These are phyloP conservation scores for Sesbania bispinosa DNA, from an alignment of 306 rosid genomes.

Conservation along the genomic window DNA sequence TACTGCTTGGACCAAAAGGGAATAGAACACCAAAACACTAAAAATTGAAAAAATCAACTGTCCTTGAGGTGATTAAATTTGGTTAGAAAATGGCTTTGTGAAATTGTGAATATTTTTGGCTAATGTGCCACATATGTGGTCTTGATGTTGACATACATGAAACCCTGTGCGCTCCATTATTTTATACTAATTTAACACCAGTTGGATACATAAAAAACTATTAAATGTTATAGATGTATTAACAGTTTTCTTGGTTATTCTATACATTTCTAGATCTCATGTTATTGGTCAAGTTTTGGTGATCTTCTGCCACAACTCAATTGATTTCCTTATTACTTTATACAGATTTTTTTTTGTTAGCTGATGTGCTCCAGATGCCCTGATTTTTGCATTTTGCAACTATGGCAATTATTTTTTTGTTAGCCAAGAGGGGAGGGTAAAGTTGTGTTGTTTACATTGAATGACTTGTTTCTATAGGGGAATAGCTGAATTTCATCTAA, in stretches of 20 bases:
- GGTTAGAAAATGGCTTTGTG: neutral
- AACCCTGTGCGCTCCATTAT: neutral
- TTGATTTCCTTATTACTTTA: neutral
- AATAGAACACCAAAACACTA: neutral
- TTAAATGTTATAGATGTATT: neutral
- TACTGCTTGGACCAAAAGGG: neutral
- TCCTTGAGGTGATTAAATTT: neutral
- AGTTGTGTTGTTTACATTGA: neutral
- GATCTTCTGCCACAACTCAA: neutral
- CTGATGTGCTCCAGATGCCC: neutral
- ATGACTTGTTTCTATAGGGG: neutral
- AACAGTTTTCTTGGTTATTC: neutral
- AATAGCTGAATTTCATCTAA: neutral
- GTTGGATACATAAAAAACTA: neutral
- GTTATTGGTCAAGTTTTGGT: neutral
- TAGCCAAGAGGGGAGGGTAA: neutral
- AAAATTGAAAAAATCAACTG: neutral
- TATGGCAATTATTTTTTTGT: neutral
- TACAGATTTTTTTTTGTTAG: neutral
- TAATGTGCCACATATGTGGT: neutral
- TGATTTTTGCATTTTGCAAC: neutral
- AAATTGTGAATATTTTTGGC: slow-evolving; percentile 2
- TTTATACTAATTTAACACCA: neutral
- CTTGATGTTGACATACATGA: neutral
- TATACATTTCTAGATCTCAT: neutral